A percentile compares a stretch with the other conserved stretches of the same genome.
Evolutionary conservation across 108 stramenopile species (phyloP).

Genomic region (Heterococcus sp.): DNA sequence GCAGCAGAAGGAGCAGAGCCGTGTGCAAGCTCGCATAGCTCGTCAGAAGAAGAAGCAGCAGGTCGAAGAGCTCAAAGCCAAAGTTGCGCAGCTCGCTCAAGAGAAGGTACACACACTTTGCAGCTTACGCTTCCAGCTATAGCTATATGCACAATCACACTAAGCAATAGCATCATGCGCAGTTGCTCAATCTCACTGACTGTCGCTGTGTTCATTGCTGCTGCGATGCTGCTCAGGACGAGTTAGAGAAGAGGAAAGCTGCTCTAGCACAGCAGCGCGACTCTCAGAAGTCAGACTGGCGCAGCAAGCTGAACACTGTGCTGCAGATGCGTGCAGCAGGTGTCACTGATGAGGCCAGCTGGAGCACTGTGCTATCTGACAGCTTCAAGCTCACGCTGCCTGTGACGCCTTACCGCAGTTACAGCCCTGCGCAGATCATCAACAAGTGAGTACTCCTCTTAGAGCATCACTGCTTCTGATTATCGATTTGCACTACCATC

Average conservation of each 20-base stretch:
- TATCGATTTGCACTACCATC: too few species aligned
- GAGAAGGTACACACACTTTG: too few species aligned
- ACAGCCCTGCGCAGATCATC: conserved; percentile 79
- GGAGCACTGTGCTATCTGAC: conserved; percentile 22
- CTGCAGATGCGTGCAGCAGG: conserved; percentile 19
- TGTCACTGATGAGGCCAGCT: conserved; percentile 55
- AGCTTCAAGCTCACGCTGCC: conserved; percentile 72
- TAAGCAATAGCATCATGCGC: too few species aligned
- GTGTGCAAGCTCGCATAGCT: conserved; percentile 93
- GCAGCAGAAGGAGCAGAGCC: conserved; percentile 76
- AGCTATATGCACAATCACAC: too few species aligned
- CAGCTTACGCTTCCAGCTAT: too few species aligned
- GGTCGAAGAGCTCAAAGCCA: conserved; percentile 80
- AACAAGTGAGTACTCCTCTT: conserved; percentile 50
- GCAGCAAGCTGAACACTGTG: conserved; percentile 2
- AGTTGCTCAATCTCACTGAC: too few species aligned
- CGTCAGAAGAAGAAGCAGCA: conserved; percentile 93
- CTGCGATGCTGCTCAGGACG: too few species aligned
- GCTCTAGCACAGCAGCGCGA: neutral
- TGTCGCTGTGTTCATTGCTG: too few species aligned
- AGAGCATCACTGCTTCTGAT: too few species aligned
- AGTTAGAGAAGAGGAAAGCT: too few species aligned
- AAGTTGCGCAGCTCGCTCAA: conserved; percentile 78
- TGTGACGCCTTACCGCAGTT: conserved; percentile 85
- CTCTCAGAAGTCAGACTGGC: neutral